Evolutionary conservation across 352 stramenopile species (phyloP), one percentile per base, ranked within the genome.

Genomic region (Thalassiosira oceanica): DNA sequence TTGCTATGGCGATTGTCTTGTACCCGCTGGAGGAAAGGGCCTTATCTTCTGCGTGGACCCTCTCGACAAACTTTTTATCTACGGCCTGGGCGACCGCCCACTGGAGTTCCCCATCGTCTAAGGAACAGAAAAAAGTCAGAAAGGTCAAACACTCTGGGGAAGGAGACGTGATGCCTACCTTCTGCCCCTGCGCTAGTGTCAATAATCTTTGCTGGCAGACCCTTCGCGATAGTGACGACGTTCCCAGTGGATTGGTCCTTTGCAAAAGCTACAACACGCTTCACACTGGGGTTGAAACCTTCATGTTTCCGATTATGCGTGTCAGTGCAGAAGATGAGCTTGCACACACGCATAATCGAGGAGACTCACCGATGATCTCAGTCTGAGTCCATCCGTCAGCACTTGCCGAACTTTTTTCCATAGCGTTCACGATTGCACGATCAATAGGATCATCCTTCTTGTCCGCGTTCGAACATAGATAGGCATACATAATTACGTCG

Each of bases 401-500:
- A 27, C 53, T 54, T 7, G 28, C 37, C 31, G 18, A 20, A 1
- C 43, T 50, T 44, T 10, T 27, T 23, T 54, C 49, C 36, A 78
- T 75, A 11, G 81, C 69, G 1, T 46, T 58, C 21, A 87, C 44
- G 54, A 87, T 78, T 8, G 82, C 82, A 27, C 53, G 33, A 66
- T 91, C 84, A 50, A 91, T 90, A 1, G 82, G 75, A 65, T 91
- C 84, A 44, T 89, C 82, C 24, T 85, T 83, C 48, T 88, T 89
- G 49, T 91, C 80, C 16, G 75, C 33, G 65, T 90, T 89, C 7
- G 74, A 82, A 31, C 68, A 77, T 5, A 87, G 53, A 37, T 57
- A 83, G 16, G 67, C 75, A 63, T 84, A 87, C 8, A 79, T 31
- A 24, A 87, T 65, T 1, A 87, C 69, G 16, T 87, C 61, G 21